Percentiles rank a stretch among this genome's conserved stretches.
Conservation (phyloP, 139 green algal genomes). For the Coelastrella sp. region DNA sequence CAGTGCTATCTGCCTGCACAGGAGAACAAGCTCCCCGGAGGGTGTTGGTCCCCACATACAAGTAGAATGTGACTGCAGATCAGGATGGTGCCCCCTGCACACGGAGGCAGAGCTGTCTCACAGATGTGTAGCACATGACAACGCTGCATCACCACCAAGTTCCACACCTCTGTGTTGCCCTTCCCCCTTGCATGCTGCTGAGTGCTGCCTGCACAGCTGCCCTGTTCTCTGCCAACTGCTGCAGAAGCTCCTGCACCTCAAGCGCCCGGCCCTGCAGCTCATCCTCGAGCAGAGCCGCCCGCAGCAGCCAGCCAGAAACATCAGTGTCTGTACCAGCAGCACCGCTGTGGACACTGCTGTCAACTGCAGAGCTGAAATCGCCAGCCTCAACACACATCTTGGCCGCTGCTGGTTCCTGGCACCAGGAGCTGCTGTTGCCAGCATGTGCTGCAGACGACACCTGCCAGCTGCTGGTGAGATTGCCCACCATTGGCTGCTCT, state of each 20-base stretch:
- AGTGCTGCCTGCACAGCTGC: background rate
- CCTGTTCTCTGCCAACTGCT: background rate
- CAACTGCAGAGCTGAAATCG: background rate
- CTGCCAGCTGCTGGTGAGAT: background rate
- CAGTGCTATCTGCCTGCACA: no score
- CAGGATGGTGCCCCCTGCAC: background rate
- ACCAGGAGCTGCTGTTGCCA: no score
- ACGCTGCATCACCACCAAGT: background rate
- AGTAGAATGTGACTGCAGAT: background rate
- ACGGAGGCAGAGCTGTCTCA: background rate
- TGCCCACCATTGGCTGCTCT: background rate
- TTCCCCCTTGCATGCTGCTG: background rate
- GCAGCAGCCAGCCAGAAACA: background rate
- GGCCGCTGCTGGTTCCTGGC: no score
- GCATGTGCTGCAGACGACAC: background rate
- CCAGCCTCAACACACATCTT: no score
- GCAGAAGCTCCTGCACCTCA: constrained; percentile 10
- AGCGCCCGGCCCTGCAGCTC: constrained; percentile 33
- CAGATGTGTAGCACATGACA: background rate
- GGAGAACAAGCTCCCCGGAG: no score
- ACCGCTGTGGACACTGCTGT: background rate
- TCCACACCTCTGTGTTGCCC: background rate
- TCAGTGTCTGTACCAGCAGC: background rate
- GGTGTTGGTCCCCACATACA: no score
- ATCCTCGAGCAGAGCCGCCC: constrained; percentile 28